Evolutionary conservation across 2,329 filamentous ascomycete genomes (phyloP).

Genomic region (Aspergillus cejpii): DNA sequence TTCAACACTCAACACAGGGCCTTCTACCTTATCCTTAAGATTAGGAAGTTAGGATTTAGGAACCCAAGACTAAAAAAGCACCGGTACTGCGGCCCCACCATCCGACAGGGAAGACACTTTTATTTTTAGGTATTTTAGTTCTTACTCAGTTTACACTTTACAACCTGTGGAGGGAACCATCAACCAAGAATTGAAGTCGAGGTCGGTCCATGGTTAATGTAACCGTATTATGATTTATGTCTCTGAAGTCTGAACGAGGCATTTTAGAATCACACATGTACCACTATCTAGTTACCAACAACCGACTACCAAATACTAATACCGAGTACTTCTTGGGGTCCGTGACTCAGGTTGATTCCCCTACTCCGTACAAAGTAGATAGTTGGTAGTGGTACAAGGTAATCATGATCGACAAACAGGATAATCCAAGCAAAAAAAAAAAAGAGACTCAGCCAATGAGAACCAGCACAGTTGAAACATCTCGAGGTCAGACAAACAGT

Average conservation of each 20-base stretch:
- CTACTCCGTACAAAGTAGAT: too few relatives aligned
- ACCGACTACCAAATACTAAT: too few relatives aligned
- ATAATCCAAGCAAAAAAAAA: neutral
- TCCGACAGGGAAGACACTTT: slow-evolving; percentile 12
- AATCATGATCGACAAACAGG: neutral
- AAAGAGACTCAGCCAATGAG: neutral
- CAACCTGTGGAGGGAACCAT: neutral
- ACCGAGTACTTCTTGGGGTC: too few relatives aligned
- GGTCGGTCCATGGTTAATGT: neutral
- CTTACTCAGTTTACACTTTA: too few relatives aligned
- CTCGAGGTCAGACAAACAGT: neutral
- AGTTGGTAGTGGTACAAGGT: too few relatives aligned
- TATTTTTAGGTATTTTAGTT: neutral
- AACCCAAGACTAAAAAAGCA: slow-evolving; percentile 4
- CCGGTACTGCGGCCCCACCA: slow-evolving; percentile 26
- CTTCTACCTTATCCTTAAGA: too few relatives aligned
- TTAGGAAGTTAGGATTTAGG: neutral
- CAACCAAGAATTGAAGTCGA: neutral
- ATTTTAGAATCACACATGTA: neutral
- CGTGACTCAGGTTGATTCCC: too few relatives aligned
- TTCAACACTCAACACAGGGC: too few relatives aligned
- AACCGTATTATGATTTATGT: neutral
- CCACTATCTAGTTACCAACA: too few relatives aligned
- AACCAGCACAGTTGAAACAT: neutral
- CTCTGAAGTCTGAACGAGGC: neutral